phyloP scores from a whole-genome alignment of 768 basidiomycete genomes.

The Serpula lacrymans region DNA sequence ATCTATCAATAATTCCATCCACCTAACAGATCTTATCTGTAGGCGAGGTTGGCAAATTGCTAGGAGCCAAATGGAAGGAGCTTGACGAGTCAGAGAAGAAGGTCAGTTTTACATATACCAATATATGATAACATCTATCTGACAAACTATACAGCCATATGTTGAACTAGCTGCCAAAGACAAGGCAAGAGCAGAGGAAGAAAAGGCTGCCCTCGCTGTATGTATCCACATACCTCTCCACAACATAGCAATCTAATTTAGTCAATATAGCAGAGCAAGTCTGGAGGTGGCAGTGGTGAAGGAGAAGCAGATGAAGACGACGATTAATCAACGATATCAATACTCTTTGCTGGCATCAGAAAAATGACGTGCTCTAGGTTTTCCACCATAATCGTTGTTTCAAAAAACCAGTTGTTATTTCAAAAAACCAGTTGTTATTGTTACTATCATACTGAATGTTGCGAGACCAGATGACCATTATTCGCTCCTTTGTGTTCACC shows the following conservation, averaged over 20 bases:
- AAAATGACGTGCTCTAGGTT: conserved; percentile 5
- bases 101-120: conserved; percentile 39
- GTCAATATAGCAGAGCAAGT: conserved; percentile 24
- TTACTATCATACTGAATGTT: conserved; percentile 17
- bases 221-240: conserved; percentile 13
- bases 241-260: neutral
- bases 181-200: conserved; percentile 83
- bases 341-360: conserved; percentile 15
- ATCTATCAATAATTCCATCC: too few relatives aligned
- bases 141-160: conserved; percentile 63
- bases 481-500: conserved; percentile 5
- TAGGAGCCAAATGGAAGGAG: conserved; percentile 98
- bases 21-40: conserved; percentile 6
- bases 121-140: conserved; percentile 6
- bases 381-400: conserved; percentile 7
- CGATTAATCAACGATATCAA: conserved; percentile 24
- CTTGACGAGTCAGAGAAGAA: conserved; percentile 89
- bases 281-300: conserved; percentile 35
- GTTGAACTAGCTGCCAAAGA: conserved; percentile 81
- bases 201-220: conserved; percentile 54
- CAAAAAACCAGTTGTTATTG: too few relatives aligned
- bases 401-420: too few relatives aligned
- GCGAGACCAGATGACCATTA: conserved; percentile 27
- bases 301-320: conserved; percentile 38
- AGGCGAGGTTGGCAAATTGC: conserved; percentile 93